Evolutionary conservation across 2,329 filamentous ascomycete species (phyloP), one percentile per base, ranked within the genome.

Genomic region (Aspergillus eucalypticola): DNA sequence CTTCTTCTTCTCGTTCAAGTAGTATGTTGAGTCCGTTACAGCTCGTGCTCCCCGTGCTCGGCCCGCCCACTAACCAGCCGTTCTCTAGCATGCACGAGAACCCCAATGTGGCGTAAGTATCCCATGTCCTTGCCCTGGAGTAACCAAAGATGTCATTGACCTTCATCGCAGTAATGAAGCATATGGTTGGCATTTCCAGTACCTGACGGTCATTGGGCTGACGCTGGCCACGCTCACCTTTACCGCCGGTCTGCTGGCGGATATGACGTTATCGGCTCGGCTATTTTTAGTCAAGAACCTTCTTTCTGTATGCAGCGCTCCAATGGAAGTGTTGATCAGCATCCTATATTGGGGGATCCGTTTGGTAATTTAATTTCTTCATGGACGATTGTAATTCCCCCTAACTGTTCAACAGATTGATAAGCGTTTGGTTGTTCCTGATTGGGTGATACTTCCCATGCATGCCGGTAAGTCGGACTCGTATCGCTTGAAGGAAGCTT

Each of bases 151-250:
- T 32, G 60, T 54, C 65, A 61, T 63, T 56, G 53, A 63, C 27
- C 61, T 54, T 35, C 7, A 27, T 15, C 7, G 23, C 60, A 85
- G 81, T 44, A 86, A 84, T 65, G 77, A 84, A 13, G 83, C 84
- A 38, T 88, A 86, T 72, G 86, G 86, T 66, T 88, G 86, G 85
- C 86, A 88, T 69, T 82, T 88, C 62, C 86, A 88, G 75, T 88
- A 86, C 69, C 77, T 88, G 21, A 88, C 86, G 61, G 86, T 87
- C 66, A 82, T 88, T 66, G 86, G 86, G 46, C 79, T 88, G 6
- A 75, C 79, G 5, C 74, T 88, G 53, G 79, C 84, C 1, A 84
- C 84, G 2, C 38, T 80, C 48, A 86, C 85, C 35, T 87, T 87
- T 72, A 59, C 73, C 21, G 69, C 79, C 58, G 86, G 79, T 38